These are phyloP conservation scores for Pachysandra terminalis DNA, from an alignment of 164 flowering plant genomes.

Conservation along the genomic window DNA sequence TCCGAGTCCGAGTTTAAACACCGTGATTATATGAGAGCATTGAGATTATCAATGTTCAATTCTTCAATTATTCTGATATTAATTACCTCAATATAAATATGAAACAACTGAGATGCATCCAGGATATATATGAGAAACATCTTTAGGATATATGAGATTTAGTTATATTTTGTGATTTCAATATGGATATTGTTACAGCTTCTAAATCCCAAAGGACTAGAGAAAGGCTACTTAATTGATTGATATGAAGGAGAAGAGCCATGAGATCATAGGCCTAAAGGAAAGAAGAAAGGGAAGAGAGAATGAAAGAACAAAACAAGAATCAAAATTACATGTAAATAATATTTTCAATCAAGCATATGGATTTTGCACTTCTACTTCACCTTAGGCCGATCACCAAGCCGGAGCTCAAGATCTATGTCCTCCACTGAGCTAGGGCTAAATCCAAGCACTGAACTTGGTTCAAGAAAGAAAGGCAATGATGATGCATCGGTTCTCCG, in stretches of 20 bases:
- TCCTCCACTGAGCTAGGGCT: slow-evolving; percentile 41
- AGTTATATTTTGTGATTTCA: slow-evolving; percentile 5
- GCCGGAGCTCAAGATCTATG: slow-evolving; percentile 89
- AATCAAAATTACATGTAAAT: slow-evolving; percentile 4
- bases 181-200: slow-evolving; percentile 21
- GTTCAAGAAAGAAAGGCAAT: slow-evolving; percentile 27
- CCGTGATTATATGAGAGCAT: too few species aligned
- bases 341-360: slow-evolving; percentile 7
- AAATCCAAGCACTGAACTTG: slow-evolving; percentile 23
- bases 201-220: slow-evolving; percentile 8
- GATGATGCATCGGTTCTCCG: slow-evolving; percentile 28
- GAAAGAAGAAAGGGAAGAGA: not conserved
- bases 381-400: slow-evolving; percentile 57
- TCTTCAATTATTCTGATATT: too few species aligned
- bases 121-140: not conserved
- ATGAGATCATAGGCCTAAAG: not conserved
- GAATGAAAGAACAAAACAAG: not conserved
- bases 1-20: too few species aligned
- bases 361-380: slow-evolving; percentile 18
- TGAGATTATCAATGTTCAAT: not conserved
- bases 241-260: slow-evolving; percentile 16
- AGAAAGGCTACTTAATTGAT: slow-evolving; percentile 6
- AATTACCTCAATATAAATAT: not conserved
- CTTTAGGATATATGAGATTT: slow-evolving; percentile 1
- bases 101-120: not conserved